These are phyloP conservation scores for Gentiana macrophylla DNA, from an alignment of 257 asterid genomes.

Conservation along the genomic window DNA sequence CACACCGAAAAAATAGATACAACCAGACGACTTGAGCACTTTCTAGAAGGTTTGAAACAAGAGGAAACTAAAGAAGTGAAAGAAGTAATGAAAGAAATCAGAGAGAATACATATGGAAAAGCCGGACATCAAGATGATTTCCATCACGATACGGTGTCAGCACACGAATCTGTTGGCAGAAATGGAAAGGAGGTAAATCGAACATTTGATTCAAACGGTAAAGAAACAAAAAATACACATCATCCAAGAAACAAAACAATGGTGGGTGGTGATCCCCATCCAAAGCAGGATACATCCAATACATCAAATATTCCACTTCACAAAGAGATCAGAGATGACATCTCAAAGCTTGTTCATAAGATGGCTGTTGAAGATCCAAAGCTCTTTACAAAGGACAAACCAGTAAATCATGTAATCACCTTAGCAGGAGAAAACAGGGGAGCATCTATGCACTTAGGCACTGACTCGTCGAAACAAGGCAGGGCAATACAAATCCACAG, in stretches of 20 bases:
- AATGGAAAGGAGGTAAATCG: conserved; percentile 18
- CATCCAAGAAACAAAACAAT: conserved; percentile 17
- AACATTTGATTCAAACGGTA: conserved; percentile 16
- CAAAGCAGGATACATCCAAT: conserved; percentile 19
- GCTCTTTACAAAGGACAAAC: conserved; percentile 20
- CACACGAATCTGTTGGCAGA: conserved; percentile 12
- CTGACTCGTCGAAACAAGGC: conserved; percentile 31
- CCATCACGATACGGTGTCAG: conserved; percentile 10
- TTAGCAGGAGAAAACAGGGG: conserved; percentile 93
- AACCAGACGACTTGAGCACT: conserved; percentile 12
- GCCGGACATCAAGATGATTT: conserved; percentile 19
- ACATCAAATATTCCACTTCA: conserved; percentile 23
- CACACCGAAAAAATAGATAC: conserved; percentile 14
- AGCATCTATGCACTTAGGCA: conserved; percentile 69
- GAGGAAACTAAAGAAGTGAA: conserved; percentile 40
- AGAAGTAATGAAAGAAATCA: conserved; percentile 27
- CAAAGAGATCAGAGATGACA: conserved; percentile 32
- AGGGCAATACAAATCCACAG: conserved; percentile 50
- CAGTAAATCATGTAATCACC: conserved; percentile 46
- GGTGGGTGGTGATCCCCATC: conserved; percentile 5
- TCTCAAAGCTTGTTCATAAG: conserved; percentile 26
- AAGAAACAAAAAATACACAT: conserved; percentile 18
- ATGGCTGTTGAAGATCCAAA: conserved; percentile 26
- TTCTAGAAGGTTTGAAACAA: conserved; percentile 13
- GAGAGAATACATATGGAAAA: conserved; percentile 14